These are phyloP conservation scores for Ogataea neopini DNA, from an alignment of 805 yeast species.

Conservation along the genomic window DNA sequence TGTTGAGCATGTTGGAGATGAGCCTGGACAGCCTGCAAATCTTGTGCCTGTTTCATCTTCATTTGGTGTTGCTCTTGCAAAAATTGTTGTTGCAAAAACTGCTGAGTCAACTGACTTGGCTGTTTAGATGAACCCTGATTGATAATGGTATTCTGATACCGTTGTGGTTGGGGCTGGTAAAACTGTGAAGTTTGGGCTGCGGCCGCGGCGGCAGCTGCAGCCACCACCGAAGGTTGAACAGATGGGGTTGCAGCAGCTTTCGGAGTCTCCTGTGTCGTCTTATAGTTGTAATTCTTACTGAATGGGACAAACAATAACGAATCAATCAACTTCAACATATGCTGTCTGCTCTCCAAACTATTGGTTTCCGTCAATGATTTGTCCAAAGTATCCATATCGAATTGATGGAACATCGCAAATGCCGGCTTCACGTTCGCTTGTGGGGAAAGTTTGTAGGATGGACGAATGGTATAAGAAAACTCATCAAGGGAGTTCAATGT, in stretches of 20 bases:
- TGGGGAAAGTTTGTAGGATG: slow-evolving; percentile 22
- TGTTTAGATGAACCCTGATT: slow-evolving; percentile 27
- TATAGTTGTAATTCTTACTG: slow-evolving; percentile 34
- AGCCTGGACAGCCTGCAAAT: slow-evolving; percentile 24
- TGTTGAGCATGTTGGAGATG: slow-evolving; percentile 20
- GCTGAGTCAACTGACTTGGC: slow-evolving; percentile 33
- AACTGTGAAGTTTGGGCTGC: slow-evolving; percentile 26
- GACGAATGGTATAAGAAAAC: slow-evolving; percentile 28
- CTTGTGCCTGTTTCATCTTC: slow-evolving; percentile 20
- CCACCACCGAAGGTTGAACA: slow-evolving; percentile 1
- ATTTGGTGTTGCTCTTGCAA: slow-evolving; percentile 35
- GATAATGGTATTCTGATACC: slow-evolving; percentile 26
- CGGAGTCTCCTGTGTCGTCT: slow-evolving; percentile 14
- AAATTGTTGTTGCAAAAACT: slow-evolving; percentile 31
- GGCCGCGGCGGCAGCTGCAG: slow-evolving; percentile 3
- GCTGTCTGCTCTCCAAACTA: slow-evolving; percentile 24
- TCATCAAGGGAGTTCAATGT: slow-evolving; percentile 26
- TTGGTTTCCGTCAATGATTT: slow-evolving; percentile 13
- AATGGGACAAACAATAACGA: slow-evolving; percentile 35
- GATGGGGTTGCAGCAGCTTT: slow-evolving; percentile 3
- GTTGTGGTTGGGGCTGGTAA: slow-evolving; percentile 34
- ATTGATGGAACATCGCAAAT: slow-evolving; percentile 28
- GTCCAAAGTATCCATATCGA: slow-evolving; percentile 20
- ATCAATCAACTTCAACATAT: slow-evolving; percentile 32
- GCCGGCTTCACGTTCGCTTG: slow-evolving; percentile 9